These are phyloP conservation scores for Penicillium maclennaniae DNA, from an alignment of 495 filamentous ascomycete genomes.

Conservation along the genomic window DNA sequence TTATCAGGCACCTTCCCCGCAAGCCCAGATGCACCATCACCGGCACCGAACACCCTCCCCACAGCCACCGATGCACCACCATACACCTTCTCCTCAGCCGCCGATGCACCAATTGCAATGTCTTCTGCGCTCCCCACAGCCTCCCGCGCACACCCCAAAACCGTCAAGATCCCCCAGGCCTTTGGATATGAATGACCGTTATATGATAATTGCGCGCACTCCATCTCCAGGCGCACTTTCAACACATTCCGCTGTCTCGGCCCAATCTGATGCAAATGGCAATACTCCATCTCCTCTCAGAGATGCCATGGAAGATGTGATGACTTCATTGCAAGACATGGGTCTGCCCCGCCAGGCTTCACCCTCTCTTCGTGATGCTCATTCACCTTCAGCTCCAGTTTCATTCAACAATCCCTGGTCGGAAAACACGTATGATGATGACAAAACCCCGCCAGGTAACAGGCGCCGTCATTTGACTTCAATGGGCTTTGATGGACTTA, in stretches of 20 bases:
- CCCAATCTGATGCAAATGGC: slow-evolving; percentile 58
- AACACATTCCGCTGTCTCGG: slow-evolving; percentile 53
- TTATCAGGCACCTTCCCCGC: background rate
- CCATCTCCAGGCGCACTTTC: slow-evolving; percentile 52
- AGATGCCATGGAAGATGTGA: slow-evolving; percentile 97
- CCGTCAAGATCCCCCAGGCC: slow-evolving; percentile 36
- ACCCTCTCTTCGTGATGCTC: slow-evolving; percentile 43
- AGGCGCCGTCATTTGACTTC: slow-evolving; percentile 63
- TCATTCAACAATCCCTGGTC: slow-evolving; percentile 78
- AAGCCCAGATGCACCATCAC: background rate
- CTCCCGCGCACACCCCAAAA: slow-evolving; percentile 12
- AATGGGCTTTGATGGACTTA: slow-evolving; percentile 58
- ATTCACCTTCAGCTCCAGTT: slow-evolving; percentile 49
- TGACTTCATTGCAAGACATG: slow-evolving; percentile 92
- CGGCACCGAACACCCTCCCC: slow-evolving; percentile 1
- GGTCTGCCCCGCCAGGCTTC: slow-evolving; percentile 54
- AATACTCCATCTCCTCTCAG: slow-evolving; percentile 87
- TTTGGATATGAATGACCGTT: slow-evolving; percentile 48
- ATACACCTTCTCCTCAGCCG: slow-evolving; percentile 3
- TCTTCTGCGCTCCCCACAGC: slow-evolving; percentile 14
- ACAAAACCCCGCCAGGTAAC: slow-evolving; percentile 25
- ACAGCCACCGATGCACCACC: slow-evolving; percentile 3
- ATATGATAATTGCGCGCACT: slow-evolving; percentile 46
- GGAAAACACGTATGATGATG: slow-evolving; percentile 77
- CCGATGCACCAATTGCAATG: slow-evolving; percentile 1